Evolutionary conservation across 495 filamentous ascomycete genomes (phyloP).

Genomic region (Neurospora cerealis): DNA sequence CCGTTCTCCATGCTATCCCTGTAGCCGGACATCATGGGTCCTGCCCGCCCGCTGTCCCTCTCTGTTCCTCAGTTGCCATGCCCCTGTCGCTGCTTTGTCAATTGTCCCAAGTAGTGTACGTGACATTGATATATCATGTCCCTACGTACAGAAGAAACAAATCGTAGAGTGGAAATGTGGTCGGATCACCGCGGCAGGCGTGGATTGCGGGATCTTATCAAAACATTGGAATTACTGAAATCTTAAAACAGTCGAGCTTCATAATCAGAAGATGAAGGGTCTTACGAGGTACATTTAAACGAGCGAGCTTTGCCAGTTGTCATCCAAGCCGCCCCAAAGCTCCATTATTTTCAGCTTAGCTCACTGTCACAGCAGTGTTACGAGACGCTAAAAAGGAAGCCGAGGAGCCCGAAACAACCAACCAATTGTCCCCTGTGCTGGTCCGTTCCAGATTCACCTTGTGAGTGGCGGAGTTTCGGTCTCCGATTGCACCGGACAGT

Average conservation of each 20-base stretch:
- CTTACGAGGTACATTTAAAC: background rate
- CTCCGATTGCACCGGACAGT: background rate
- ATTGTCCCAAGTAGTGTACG: background rate
- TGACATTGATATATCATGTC: background rate
- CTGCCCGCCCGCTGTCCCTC: background rate
- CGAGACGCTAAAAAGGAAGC: background rate
- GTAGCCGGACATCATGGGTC: background rate
- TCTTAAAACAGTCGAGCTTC: background rate
- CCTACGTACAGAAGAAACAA: background rate
- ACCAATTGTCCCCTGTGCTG: background rate
- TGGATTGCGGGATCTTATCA: background rate
- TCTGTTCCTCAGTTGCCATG: background rate
- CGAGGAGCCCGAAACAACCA: background rate
- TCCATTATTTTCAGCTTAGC: background rate
- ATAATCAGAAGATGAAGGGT: background rate
- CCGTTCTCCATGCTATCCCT: background rate
- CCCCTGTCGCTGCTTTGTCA: background rate
- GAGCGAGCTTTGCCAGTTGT: background rate
- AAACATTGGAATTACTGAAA: background rate
- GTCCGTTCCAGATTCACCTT: background rate
- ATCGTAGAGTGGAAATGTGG: background rate
- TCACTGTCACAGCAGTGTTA: background rate
- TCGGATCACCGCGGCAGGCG: background rate
- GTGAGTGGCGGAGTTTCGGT: background rate
- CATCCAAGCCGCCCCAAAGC: background rate